These are phyloP conservation scores for Mucuna pruriens DNA, from an alignment of 306 rosid genomes.

Conservation along the genomic window DNA sequence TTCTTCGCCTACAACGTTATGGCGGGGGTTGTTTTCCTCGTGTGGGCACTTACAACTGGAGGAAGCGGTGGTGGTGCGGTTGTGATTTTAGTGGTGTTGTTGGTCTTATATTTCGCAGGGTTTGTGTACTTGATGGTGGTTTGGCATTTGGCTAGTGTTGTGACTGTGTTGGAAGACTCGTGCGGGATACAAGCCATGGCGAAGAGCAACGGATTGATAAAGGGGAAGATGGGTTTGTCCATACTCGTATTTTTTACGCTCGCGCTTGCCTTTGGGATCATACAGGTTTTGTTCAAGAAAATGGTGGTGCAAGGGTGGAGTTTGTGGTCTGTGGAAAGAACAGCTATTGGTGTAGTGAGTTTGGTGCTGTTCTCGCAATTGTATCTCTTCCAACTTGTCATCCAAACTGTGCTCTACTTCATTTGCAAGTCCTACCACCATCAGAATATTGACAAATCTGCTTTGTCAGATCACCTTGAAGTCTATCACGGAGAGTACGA, in stretches of 20 bases:
- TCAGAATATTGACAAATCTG: constrained; percentile 75
- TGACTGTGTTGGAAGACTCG: constrained; percentile 69
- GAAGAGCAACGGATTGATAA: constrained; percentile 62
- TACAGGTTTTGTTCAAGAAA: constrained; percentile 42
- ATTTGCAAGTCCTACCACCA: constrained; percentile 91
- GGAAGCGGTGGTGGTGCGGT: accelerated
- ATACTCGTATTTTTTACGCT: constrained; percentile 33
- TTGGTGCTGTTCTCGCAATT: constrained; percentile 48
- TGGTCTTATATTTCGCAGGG: constrained; percentile 46
- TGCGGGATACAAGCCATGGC: constrained; percentile 73
- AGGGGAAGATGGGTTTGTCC: constrained; percentile 62
- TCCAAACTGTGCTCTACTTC: constrained; percentile 74
- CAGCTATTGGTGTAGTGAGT: constrained; percentile 49
- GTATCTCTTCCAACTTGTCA: constrained; percentile 56
- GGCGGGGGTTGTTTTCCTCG: not conserved
- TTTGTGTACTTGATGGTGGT: constrained; percentile 54
- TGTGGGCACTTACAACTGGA: not conserved
- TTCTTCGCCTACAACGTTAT: constrained; percentile 48
- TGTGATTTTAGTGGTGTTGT: not conserved
- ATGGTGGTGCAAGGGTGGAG: constrained; percentile 51
- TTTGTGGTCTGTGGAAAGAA: constrained; percentile 26
- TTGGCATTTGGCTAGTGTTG: constrained; percentile 80
- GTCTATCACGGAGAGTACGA: constrained; percentile 68
- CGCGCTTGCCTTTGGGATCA: not conserved
- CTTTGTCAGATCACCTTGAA: constrained; percentile 73